Conservation (phyloP, 129 eudicot genomes). For the sunflower (Helianthus annuus) region HanXRQr2.0-SUNRISE NC_035437.2:141000886-141001385, state of each 20-base stretch:
- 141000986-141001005: conserved; percentile 4
- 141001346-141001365: conserved; percentile 19
- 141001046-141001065: neutral
- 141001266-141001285: conserved; percentile 11
- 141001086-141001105: neutral
- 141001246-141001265: conserved; percentile 13
- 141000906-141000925: neutral
- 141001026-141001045: neutral
- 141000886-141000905: neutral
- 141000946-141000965: neutral
- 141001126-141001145: conserved; percentile 2
- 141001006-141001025: conserved; percentile 5
- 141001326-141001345: conserved; percentile 19
- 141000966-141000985: conserved; percentile 1
- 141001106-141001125: neutral
- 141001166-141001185: neutral
- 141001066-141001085: conserved; percentile 3
- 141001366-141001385: neutral
- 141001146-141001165: neutral
- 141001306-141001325: conserved; percentile 4
- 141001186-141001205: conserved; percentile 4
- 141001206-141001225: neutral
- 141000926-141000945: conserved; percentile 2
- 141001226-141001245: neutral
- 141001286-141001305: conserved; percentile 8